Percentiles rank a stretch among this genome's conserved stretches.
Evolutionary conservation across 2,329 filamentous ascomycete genomes (phyloP).

Genomic region (Ophiocordyceps camponoti-rufipedis): DNA sequence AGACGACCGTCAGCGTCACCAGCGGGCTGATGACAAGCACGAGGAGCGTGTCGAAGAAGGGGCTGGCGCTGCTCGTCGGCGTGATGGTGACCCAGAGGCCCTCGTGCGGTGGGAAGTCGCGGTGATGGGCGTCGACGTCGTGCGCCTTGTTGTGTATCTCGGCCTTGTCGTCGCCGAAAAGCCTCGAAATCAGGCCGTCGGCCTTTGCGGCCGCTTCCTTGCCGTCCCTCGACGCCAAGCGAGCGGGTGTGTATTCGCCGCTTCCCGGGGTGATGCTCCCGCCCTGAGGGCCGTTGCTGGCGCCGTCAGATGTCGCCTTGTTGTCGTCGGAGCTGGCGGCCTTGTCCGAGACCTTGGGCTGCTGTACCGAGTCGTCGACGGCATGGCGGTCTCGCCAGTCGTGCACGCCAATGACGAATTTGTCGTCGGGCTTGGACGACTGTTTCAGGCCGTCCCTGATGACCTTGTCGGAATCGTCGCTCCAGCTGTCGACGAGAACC

Average conservation of each 20-base stretch:
- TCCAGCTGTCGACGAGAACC: conserved; percentile 50
- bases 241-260: conserved; percentile 39
- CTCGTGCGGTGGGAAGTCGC: conserved; percentile 25
- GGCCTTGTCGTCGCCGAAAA: conserved; percentile 27
- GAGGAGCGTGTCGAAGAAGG: conserved; percentile 91
- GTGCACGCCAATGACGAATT: conserved; percentile 67
- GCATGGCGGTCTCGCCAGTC: conserved; percentile 67
- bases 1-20: conserved; percentile 83
- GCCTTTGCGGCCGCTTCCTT: conserved; percentile 7
- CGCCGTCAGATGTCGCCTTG: not conserved
- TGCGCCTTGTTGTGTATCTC: conserved; percentile 1
- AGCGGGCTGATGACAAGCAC: conserved; percentile 90
- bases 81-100: conserved; percentile 95
- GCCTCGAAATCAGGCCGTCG: conserved; percentile 22
- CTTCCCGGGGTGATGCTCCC: conserved; percentile 55
- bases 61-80: conserved; percentile 72
- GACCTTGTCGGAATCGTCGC: conserved; percentile 30
- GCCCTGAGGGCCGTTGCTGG: conserved; percentile 28
- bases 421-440: conserved; percentile 14
- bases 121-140: conserved; percentile 3
- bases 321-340: not conserved
- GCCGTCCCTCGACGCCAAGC: conserved; percentile 3
- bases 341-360: not conserved
- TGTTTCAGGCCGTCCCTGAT: conserved; percentile 20
- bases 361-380: conserved; percentile 9